Base-by-base conservation (phyloP, 495 filamentous ascomycete genomes). In the Penicillium goetzii region DNA sequence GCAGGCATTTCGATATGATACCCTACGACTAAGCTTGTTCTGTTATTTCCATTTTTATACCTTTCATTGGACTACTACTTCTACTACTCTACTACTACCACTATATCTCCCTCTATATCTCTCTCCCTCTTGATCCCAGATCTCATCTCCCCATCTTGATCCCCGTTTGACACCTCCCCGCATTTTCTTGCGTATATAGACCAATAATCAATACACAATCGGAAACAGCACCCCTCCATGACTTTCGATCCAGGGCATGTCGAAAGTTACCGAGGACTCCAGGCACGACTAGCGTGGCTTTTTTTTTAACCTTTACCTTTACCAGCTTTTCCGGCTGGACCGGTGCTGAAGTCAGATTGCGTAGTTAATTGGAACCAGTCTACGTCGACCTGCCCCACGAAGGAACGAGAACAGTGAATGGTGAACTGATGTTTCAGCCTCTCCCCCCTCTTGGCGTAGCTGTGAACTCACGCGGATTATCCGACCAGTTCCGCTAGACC, bases 1-100 rank as follows among this genome's bases (percentile, higher is more conserved):
- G 76, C 78, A 78, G 78, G 78, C 78, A 77, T 80, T 80, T 78
- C 73, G 75, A 78, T 78, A 78, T 80, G 78, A 80, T 80, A 80
- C 78, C 78, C 78, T 79, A 80, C 75, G 74, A 76, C 75, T 74
- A 75, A 78, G 72, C 74, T 79, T 70, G 63, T 67, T 65, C 61
- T 66, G 59, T 64, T 57, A 57, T 59, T 50, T 55, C n/a, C 32
- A 23, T 36, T 62, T 66, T 69, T 59, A 32, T 28, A 23, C 17
- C 54, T 17, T 55, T 56, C 49, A 56, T 49, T 61, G 33, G 17
- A 53, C 50, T 51, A 33, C 40, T 59, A 32, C 30, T 32, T 4
- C 30, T 7, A 32, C 15, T 41, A 25, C 34, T 45, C 28, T 32
- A 32, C 23, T 45, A 43, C 19, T 40, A 6, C 19, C 12, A 40